Conservation (phyloP, 1,139 yeast genomes). For the Meyerozyma smithsonii region DNA sequence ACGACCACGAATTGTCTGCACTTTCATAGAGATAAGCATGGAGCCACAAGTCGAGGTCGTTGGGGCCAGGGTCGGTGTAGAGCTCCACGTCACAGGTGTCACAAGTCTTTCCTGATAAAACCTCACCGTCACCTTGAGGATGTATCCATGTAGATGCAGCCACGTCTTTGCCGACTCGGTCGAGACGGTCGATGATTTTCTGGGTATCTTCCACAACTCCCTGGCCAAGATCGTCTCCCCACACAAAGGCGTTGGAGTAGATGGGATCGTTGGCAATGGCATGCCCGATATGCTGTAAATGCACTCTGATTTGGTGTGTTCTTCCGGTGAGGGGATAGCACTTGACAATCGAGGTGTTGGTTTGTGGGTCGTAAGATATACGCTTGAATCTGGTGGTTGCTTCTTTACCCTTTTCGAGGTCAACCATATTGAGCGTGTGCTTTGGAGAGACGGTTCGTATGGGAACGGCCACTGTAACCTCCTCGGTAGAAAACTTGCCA, state of each 20-base stretch:
- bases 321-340: constrained; percentile 89
- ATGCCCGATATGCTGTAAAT: constrained; percentile 76
- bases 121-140: constrained; percentile 58
- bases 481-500: constrained; percentile 69
- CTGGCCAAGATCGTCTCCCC: constrained; percentile 65
- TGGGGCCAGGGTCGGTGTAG: constrained; percentile 84
- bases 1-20: constrained; percentile 58
- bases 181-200: constrained; percentile 44
- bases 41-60: constrained; percentile 81
- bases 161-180: constrained; percentile 62
- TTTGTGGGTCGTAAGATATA: constrained; percentile 54
- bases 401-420: constrained; percentile 60
- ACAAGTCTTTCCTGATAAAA: constrained; percentile 54
- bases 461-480: constrained; percentile 60
- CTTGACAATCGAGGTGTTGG: constrained; percentile 63
- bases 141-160: constrained; percentile 68
- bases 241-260: constrained; percentile 58
- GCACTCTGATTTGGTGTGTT: constrained; percentile 93
- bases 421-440: constrained; percentile 70
- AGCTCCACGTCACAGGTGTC: constrained; percentile 64
- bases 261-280: constrained; percentile 96
- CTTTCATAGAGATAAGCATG: constrained; percentile 83
- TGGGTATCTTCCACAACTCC: constrained; percentile 26
- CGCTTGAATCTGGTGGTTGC: constrained; percentile 52
- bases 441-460: constrained; percentile 71